Base-by-base conservation (phyloP, 129 eudicot genomes). In the Centaurea solstitialis region DNA sequence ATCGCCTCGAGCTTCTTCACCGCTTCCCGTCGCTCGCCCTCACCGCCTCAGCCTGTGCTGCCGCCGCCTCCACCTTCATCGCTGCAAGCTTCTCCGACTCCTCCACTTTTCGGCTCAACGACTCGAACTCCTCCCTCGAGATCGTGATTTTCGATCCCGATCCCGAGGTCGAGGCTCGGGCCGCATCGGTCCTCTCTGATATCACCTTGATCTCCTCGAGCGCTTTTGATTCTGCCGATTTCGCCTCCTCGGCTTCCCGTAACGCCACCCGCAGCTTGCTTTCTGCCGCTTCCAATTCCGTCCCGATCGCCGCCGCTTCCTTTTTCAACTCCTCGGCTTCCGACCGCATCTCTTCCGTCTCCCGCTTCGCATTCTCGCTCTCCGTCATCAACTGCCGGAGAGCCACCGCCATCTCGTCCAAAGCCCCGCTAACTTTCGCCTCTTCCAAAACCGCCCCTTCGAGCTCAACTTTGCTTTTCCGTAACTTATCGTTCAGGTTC, bases 41-140 rank as follows among this genome's bases (percentile, higher is more conserved):
- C 81, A 93, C 97, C 8, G 99, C 98, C 68, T 93, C 99, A 72
- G 85, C 98, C 75, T 93, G 99, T 23, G 99, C 98, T 87, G 90
- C 79, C 9, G 99, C 99, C 15, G 99, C 99, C 8, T 83, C 97
- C 35, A 96, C 97, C 79, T 87, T 96, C 90, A 96, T 87, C 8
- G 78, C 91, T 8, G 98, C 87, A 12, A 96, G 68, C 70, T 87
- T 91, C 39, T 88, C 92, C 1, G 98, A 88, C 79, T 91, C 99
- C 43, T 84, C 93, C 33, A 87, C 97, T 68, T 93, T 96, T n/a
- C 92, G 72, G 76, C 91, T 91, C 78, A 96, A 73, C 1, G 93
- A 86, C 83, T 93, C 91, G n/a, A 85, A 93, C 76, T 96, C 98
- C 45, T 93, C 99, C 75, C 80, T 83, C 2, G 99, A 96, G 7